Conservation (phyloP, 768 basidiomycete genomes). For the Calocybe indica region DNA sequence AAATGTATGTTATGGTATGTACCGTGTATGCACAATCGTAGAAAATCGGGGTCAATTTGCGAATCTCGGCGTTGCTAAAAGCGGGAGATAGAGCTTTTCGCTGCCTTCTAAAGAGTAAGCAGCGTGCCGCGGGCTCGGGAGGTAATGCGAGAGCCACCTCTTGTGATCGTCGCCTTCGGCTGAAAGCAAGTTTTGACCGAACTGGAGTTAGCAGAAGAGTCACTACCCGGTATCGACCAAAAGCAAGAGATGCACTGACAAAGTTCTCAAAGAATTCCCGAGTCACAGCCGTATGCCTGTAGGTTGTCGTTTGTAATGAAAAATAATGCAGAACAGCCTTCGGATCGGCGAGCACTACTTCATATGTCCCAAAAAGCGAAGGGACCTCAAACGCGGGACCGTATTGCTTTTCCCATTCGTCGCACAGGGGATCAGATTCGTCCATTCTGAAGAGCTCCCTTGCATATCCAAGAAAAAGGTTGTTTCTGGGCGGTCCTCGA, state of each 20-base stretch:
- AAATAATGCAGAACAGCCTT: slow-evolving; percentile 21
- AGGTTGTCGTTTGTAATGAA: slow-evolving; percentile 12
- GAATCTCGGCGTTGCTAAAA: slow-evolving; percentile 46
- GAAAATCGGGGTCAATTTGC: slow-evolving; percentile 40
- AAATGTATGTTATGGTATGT: background rate
- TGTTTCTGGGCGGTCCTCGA: slow-evolving; percentile 9
- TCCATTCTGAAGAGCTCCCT: background rate
- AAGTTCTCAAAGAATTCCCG: slow-evolving; percentile 1
- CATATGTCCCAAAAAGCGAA: slow-evolving; percentile 4
- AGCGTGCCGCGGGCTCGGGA: no score
- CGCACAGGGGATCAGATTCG: slow-evolving; percentile 4
- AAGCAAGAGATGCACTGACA: background rate
- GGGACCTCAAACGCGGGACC: slow-evolving; percentile 10
- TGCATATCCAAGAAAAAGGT: slow-evolving; percentile 6
- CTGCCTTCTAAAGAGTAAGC: slow-evolving; percentile 23
- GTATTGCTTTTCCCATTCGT: slow-evolving; percentile 11
- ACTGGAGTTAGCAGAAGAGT: background rate
- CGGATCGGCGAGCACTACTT: slow-evolving; percentile 15
- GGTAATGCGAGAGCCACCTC: background rate
- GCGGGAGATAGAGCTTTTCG: slow-evolving; percentile 45
- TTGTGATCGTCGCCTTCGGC: background rate
- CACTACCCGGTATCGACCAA: background rate
- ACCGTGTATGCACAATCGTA: slow-evolving; percentile 49
- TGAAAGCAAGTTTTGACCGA: background rate
- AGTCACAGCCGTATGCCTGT: slow-evolving; percentile 2